These are phyloP conservation scores for Cladophialophora yegresii DNA, from an alignment of 2,329 filamentous ascomycete species.

Conservation along the genomic window DNA sequence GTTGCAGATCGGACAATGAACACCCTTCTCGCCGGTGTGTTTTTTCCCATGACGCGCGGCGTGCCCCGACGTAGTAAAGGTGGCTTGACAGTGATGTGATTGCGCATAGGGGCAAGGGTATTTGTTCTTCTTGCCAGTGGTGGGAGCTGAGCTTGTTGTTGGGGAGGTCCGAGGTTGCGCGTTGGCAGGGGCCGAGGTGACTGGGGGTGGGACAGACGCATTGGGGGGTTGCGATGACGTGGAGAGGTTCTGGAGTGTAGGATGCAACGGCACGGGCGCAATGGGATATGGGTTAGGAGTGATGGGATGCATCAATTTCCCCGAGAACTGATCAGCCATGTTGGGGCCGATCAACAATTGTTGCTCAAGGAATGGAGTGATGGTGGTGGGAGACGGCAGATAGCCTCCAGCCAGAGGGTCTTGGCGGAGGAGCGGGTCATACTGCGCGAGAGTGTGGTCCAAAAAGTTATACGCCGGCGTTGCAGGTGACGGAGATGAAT, in stretches of 20 bases:
- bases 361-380: conserved; percentile 37
- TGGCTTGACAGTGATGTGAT: conserved; percentile 60
- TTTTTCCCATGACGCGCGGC: conserved; percentile 69
- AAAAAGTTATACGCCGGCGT: conserved; percentile 35
- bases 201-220: conserved; percentile 16
- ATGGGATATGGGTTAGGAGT: conserved; percentile 28
- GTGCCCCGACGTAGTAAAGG: conserved; percentile 68
- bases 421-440: conserved; percentile 35
- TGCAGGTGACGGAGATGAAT: conserved; percentile 37
- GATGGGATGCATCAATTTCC: conserved; percentile 20
- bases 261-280: conserved; percentile 21
- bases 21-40: conserved; percentile 68
- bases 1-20: conserved; percentile 67
- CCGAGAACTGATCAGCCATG: conserved; percentile 27
- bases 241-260: conserved; percentile 21
- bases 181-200: conserved; percentile 13
- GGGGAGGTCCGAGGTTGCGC: conserved; percentile 24
- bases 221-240: conserved; percentile 18
- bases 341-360: conserved; percentile 31
- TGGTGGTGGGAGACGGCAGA: conserved; percentile 35
- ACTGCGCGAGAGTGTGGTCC: conserved; percentile 31
- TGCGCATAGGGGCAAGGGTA: conserved; percentile 66
- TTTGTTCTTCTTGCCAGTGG: conserved; percentile 57
- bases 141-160: conserved; percentile 14
- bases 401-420: conserved; percentile 28